Conservation (phyloP, 257 asterid species). For the Fraxinus cuspidata region DNA sequence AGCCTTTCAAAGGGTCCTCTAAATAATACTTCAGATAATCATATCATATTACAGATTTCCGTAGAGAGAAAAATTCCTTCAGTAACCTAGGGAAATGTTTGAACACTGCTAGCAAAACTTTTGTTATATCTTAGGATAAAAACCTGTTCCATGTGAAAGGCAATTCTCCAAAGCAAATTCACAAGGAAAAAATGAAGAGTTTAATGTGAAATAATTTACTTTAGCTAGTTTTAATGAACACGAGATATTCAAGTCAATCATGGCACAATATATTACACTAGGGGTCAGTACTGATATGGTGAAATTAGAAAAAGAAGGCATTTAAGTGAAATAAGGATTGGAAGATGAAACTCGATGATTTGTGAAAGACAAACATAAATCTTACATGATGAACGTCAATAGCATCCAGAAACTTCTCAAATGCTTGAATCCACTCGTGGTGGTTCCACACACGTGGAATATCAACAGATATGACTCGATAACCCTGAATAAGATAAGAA, state of each 20-base stretch:
- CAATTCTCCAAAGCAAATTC: background rate
- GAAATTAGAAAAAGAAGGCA: background rate
- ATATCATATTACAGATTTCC: background rate
- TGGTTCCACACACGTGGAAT: conserved; percentile 95
- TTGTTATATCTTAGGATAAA: background rate
- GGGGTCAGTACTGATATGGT: conserved; percentile 1
- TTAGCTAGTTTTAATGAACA: conserved; percentile 9
- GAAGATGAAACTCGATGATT: conserved; percentile 1
- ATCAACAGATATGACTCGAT: conserved; percentile 92
- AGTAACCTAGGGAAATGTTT: background rate
- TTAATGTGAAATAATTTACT: background rate
- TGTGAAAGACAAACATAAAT: conserved; percentile 21
- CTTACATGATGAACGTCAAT: conserved; percentile 98
- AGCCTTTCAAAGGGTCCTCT: background rate
- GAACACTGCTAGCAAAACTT: background rate
- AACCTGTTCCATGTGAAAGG: background rate
- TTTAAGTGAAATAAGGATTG: conserved; percentile 12
- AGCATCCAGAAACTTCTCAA: conserved; percentile 95
- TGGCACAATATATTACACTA: background rate
- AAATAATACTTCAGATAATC: background rate
- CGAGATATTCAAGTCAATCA: conserved; percentile 4
- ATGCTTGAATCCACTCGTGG: conserved; percentile 92
- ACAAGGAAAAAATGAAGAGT: background rate
- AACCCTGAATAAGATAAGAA: conserved; percentile 62
- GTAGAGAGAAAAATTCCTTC: background rate